Percentiles rank a stretch among this genome's conserved stretches.
phyloP scores from a whole-genome alignment of 1,284 basidiomycete species.

The Coriolopsis trogii region DNA sequence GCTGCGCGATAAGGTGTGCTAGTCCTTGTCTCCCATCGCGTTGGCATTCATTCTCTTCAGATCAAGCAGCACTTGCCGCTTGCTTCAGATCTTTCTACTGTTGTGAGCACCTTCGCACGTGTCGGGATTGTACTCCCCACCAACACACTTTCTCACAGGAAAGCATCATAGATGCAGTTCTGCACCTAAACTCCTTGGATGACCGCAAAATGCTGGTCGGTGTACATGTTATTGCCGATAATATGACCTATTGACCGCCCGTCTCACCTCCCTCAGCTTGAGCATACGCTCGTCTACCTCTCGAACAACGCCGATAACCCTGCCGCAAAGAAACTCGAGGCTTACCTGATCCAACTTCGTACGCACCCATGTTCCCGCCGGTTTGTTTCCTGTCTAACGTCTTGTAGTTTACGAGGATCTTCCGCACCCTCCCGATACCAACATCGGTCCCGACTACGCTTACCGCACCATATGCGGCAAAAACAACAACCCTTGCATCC shows the following conservation, averaged over 20 bases:
- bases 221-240: constrained; percentile 26
- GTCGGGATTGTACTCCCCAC: not conserved
- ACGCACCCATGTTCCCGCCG: constrained; percentile 32
- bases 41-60: constrained; percentile 31
- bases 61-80: constrained; percentile 46
- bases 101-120: constrained; percentile 37
- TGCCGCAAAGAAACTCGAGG: constrained; percentile 50
- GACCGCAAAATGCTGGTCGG: constrained; percentile 65
- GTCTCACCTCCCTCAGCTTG: constrained; percentile 55
- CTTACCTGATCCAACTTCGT: constrained; percentile 61
- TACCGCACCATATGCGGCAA: constrained; percentile 75
- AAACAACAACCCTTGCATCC: constrained; percentile 69
- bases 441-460: constrained; percentile 59
- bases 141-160: constrained; percentile 11
- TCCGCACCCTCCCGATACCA: constrained; percentile 74
- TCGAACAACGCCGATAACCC: constrained; percentile 55
- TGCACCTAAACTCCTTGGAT: constrained; percentile 62
- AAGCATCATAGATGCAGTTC: constrained; percentile 52
- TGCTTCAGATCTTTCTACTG: constrained; percentile 40
- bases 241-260: too few relatives aligned
- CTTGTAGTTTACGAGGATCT: constrained; percentile 73
- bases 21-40: not conserved
- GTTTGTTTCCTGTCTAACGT: not conserved
- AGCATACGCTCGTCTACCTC: constrained; percentile 69
- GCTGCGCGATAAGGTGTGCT: constrained; percentile 47